Evolutionary conservation across 306 rosid genomes (phyloP), one percentile per base, ranked within the genome.

Genomic region (Acacia acuminata): DNA sequence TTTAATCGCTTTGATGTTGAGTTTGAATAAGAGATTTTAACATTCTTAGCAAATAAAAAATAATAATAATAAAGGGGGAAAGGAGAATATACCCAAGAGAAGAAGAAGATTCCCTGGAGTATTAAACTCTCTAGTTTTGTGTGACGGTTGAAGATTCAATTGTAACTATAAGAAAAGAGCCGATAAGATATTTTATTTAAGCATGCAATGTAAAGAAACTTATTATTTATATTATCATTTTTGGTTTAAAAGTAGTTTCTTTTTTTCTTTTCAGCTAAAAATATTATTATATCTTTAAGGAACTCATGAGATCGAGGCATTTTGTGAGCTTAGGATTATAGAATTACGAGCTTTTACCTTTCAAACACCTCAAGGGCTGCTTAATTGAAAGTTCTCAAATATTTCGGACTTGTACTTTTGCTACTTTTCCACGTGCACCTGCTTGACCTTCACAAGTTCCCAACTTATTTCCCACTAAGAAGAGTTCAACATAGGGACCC

Each of bases 391-490:
- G 51, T 69, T 44, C 82, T 16, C 44, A 53, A 38, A 43, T 16
- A 53, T 34, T 76, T 80, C 83, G 82, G 40, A 64, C 78, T 25
- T 44, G 73, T 55, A 65, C 80, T 76, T 73, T 83, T 75, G 66
- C 55, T 80, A 61, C 83, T 78, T 15, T 78, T 82, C 66, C 84
- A 82, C 88, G 65, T 79, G 88, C 82, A n/a, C 15, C 10, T 58
- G 30, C 65, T 22, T 58, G 15, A 75, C 77, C 67, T 79, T 70
- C 10, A 3, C 69, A 63, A 27, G 40, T 14, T 27, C 19, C 36
- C 69, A 63, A 60, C 16, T 47, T 13, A 47, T 51, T 61, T 61
- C 17, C 67, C 66, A 60, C 66, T 58, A 22, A 1, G 10, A 22
- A 1, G 3, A 4, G 36, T 61, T 61, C 67, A 25, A 25, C 67